Evolutionary conservation across 2,329 filamentous ascomycete species (phyloP).

Genomic region (Botrytis pseudocinerea): DNA sequence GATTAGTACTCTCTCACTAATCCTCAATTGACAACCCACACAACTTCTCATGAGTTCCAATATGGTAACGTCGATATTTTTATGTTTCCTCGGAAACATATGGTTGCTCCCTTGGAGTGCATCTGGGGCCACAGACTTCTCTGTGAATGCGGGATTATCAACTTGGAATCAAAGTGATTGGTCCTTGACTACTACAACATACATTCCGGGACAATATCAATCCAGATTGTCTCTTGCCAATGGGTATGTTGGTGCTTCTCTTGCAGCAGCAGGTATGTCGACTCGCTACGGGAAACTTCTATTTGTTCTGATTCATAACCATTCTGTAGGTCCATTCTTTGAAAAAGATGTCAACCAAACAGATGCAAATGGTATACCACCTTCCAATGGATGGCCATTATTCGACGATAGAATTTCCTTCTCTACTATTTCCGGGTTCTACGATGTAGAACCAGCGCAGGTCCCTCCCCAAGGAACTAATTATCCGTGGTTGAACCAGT

Average conservation of each 20-base stretch:
- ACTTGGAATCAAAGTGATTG: conserved; percentile 38
- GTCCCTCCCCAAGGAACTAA: conserved; percentile 53
- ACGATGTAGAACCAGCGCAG: conserved; percentile 57
- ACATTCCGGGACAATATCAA: conserved; percentile 39
- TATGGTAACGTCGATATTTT: neutral
- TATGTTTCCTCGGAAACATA: neutral
- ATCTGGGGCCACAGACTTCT: conserved; percentile 33
- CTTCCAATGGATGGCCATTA: conserved; percentile 66
- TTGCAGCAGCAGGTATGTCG: neutral
- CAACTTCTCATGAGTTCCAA: neutral
- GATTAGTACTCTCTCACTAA: neutral
- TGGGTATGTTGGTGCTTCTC: conserved; percentile 33
- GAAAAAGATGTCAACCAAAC: conserved; percentile 40
- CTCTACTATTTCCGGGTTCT: conserved; percentile 68
- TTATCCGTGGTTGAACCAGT: conserved; percentile 67
- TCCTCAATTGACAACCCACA: neutral
- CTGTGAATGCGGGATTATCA: conserved; percentile 31
- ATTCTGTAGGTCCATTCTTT: conserved; percentile 38
- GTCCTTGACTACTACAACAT: conserved; percentile 36
- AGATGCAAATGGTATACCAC: conserved; percentile 34
- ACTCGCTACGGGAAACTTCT: neutral
- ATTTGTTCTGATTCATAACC: neutral
- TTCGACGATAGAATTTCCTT: conserved; percentile 64
- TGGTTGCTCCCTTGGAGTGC: neutral
- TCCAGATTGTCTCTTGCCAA: conserved; percentile 39